Percentiles rank a stretch among this genome's conserved stretches.
Evolutionary conservation across 768 basidiomycete genomes (phyloP).

Genomic region (Suillus luteus): DNA sequence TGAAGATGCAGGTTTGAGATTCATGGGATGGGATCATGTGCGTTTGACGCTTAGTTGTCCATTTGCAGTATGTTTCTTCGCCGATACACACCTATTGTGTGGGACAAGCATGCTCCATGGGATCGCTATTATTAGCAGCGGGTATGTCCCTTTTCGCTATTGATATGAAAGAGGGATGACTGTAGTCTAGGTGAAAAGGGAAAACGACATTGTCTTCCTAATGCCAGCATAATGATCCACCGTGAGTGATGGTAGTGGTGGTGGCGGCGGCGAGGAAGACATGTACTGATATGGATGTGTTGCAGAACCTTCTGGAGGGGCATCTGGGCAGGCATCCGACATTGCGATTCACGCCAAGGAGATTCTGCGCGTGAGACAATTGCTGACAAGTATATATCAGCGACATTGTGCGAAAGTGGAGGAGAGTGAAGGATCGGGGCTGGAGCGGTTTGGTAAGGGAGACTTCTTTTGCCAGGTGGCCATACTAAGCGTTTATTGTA

Average conservation of each 20-base stretch:
- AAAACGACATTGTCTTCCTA: constrained; percentile 88
- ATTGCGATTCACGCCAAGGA: constrained; percentile 98
- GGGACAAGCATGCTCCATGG: constrained; percentile 96
- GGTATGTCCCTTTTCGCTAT: constrained; percentile 39
- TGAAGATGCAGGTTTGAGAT: constrained; percentile 70
- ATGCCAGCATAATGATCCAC: constrained; percentile 98
- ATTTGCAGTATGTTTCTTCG: constrained; percentile 78
- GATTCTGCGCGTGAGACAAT: constrained; percentile 84
- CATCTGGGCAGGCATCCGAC: constrained; percentile 93
- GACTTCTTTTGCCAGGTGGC: constrained; percentile 21
- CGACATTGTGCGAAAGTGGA: constrained; percentile 72
- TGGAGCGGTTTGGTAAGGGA: constrained; percentile 76
- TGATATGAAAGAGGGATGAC: constrained; percentile 19
- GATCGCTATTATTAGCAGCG: constrained; percentile 87
- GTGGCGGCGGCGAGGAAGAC: constrained; percentile 2
- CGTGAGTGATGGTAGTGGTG: constrained; percentile 51
- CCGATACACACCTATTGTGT: constrained; percentile 97
- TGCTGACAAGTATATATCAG: constrained; percentile 88
- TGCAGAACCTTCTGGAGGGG: constrained; percentile 94
- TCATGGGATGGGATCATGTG: constrained; percentile 8
- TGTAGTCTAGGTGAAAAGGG: constrained; percentile 67
- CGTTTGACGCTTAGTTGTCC: constrained; percentile 9
- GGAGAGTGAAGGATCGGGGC: constrained; percentile 63
- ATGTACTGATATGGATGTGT: constrained; percentile 15
- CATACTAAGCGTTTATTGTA: constrained; percentile 10